Evolutionary conservation across 2,329 filamentous ascomycete species (phyloP), one percentile per base, ranked within the genome.

Genomic region (Colletotrichum sublineola): DNA sequence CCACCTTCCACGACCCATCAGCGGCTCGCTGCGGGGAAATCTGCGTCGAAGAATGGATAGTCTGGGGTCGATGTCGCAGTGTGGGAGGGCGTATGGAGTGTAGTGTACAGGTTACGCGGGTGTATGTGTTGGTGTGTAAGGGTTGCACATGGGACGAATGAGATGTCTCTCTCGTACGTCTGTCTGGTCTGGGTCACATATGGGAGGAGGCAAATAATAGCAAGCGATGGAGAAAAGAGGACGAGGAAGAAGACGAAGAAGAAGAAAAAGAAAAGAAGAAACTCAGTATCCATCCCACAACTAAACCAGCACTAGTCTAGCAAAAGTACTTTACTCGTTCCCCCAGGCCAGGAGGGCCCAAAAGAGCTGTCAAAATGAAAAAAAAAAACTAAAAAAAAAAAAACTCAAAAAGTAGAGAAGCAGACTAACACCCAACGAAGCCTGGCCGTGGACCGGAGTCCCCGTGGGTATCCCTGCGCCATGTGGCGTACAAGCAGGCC

Each of bases 111-210:
- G 44, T 9, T 46, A 5, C 8, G 44, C 44, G 40, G n/a, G 55
- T 15, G 29, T 40, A n/a, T 20, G 33, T 33, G 48, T 52, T 5
- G 29, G 38, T 31, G 33, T 38, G 62, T 42, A 38, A 50, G 92
- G 77, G 58, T 57, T 38, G 18, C 57, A 40, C 15, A 31, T 33
- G 36, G 9, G 63, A 24, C 12, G 36, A 29, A 20, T 31, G 42
- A 48, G 33, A 29, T 63, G 46, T 63, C 60, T 52, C 60, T 36
- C 60, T 52, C 60, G 29, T 52, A 63, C 60, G 15, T 44, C 5
- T 11, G 40, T 31, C n/a, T 52, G 60, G 40, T 31, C n/a, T 52
- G 60, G 44, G 33, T 63, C 18, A 20, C 60, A 40, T 63, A 52
- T 6, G n/a, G n/a, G 46, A 48, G 46, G 46, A 20, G 44, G 20